A percentile compares a stretch with the other conserved stretches of the same genome.
Conservation (phyloP, 495 filamentous ascomycete genomes). For the Hypoxylon trugodes region DNA sequence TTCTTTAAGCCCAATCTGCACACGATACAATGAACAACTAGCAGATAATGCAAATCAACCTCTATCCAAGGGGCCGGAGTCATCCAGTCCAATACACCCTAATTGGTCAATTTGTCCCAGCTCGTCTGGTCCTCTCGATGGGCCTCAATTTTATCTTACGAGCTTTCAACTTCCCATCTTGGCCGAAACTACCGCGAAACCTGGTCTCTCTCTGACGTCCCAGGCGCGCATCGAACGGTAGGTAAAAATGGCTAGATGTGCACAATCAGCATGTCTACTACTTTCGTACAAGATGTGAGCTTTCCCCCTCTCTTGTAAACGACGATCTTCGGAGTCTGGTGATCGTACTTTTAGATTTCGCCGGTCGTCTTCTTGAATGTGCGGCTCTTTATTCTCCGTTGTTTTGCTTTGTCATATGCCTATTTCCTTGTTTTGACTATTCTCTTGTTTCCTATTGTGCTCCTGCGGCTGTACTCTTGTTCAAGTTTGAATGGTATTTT, state of each 20-base stretch:
- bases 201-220: conserved; percentile 16
- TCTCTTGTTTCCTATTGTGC: conserved; percentile 29
- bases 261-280: conserved; percentile 2
- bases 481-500: conserved; percentile 16
- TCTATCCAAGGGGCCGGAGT: background rate
- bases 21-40: conserved; percentile 10
- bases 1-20: conserved; percentile 30
- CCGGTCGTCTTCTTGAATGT: conserved; percentile 15
- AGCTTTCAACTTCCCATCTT: conserved; percentile 21
- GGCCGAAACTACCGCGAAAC: conserved; percentile 32
- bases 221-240: background rate
- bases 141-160: conserved; percentile 38
- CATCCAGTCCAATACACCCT: conserved; percentile 25
- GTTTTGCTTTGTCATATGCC: conserved; percentile 32
- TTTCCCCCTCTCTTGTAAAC: conserved; percentile 13
- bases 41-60: conserved; percentile 1
- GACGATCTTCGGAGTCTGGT: conserved; percentile 32
- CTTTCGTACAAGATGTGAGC: conserved; percentile 41
- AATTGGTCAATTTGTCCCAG: conserved; percentile 29
- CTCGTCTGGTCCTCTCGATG: conserved; percentile 35
- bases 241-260: background rate
- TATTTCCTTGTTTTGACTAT: conserved; percentile 10
- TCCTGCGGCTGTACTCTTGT: too few relatives aligned
- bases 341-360: conserved; percentile 33
- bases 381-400: conserved; percentile 33